A percentile compares a stretch with the other conserved stretches of the same genome.
phyloP scores from a whole-genome alignment of 202 grass and related monocot genomes.

The Zoysia matrella region DNA sequence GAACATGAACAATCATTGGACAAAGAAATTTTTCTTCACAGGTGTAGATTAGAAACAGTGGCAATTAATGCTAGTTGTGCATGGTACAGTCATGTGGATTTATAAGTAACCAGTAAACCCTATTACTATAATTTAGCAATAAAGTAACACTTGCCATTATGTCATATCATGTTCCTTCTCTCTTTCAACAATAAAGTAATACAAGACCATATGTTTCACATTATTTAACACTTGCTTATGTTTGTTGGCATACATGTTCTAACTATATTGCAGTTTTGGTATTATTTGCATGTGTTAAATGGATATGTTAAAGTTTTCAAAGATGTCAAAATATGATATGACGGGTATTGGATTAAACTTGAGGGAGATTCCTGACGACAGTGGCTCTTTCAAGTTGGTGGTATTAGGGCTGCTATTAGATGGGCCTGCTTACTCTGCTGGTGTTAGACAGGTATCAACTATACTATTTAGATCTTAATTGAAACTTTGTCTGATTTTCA shows the following conservation, averaged over 20 bases:
- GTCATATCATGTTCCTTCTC: constrained; percentile 1
- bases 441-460: constrained; percentile 73
- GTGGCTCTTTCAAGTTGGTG: constrained; percentile 77
- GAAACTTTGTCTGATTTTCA: constrained; percentile 7
- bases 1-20: neutral
- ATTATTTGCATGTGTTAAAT: constrained; percentile 55
- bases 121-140: neutral
- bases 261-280: constrained; percentile 62
- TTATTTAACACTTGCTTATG: constrained; percentile 15
- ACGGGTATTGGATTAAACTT: constrained; percentile 92
- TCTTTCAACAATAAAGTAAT: constrained; percentile 3
- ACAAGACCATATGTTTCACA: neutral
- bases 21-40: neutral
- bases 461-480: constrained; percentile 21
- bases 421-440: constrained; percentile 83
- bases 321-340: constrained; percentile 96
- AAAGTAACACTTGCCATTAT: neutral
- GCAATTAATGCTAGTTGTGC: neutral
- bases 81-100: neutral
- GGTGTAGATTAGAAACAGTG: neutral
- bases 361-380: constrained; percentile 77
- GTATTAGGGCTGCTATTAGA: constrained; percentile 92
- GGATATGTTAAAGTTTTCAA: constrained; percentile 78
- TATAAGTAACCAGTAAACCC: neutral
- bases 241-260: constrained; percentile 32